Conservation (phyloP, 2,329 filamentous ascomycete genomes). For the Tolypocladium inflatum region DNA sequence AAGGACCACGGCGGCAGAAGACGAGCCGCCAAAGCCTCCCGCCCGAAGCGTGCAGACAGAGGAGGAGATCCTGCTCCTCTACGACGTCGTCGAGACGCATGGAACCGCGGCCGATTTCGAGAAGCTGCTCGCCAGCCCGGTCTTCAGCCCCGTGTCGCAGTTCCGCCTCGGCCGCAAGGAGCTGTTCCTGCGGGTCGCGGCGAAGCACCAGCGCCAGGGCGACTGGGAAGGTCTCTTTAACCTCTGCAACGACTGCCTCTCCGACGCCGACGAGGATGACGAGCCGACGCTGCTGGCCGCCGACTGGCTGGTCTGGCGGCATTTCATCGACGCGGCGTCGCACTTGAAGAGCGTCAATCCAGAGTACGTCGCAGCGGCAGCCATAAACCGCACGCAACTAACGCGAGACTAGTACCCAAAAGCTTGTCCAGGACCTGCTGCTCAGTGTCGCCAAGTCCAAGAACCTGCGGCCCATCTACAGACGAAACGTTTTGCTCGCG, state of each 20-base stretch:
- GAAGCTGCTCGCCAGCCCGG: conserved; percentile 26
- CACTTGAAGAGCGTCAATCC: conserved; percentile 19
- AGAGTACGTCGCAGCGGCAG: conserved; percentile 17
- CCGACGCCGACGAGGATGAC: conserved; percentile 23
- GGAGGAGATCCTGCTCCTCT: conserved; percentile 41
- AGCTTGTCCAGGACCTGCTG: conserved; percentile 19
- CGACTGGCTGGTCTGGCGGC: conserved; percentile 32
- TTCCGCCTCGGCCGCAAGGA: conserved; percentile 38
- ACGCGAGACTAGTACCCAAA: conserved; percentile 12
- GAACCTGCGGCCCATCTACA: conserved; percentile 26
- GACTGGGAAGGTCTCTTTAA: conserved; percentile 34
- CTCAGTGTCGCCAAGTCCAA: conserved; percentile 17
- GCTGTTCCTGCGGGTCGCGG: conserved; percentile 30
- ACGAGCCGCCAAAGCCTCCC: conserved; percentile 11
- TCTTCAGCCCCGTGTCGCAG: conserved; percentile 32
- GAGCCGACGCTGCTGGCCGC: conserved; percentile 33
- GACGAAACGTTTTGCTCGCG: conserved; percentile 27
- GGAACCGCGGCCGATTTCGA: conserved; percentile 31
- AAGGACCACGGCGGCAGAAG: conserved; percentile 7
- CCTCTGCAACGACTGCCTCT: conserved; percentile 34
- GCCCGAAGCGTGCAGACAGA: conserved; percentile 30
- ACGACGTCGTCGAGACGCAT: conserved; percentile 34
- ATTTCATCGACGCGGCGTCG: conserved; percentile 27
- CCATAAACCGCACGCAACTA: not conserved
- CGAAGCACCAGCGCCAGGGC: conserved; percentile 24